Evolutionary conservation across 495 filamentous ascomycete genomes (phyloP), one percentile per base, ranked within the genome.

Genomic region (Darksidea phi): DNA sequence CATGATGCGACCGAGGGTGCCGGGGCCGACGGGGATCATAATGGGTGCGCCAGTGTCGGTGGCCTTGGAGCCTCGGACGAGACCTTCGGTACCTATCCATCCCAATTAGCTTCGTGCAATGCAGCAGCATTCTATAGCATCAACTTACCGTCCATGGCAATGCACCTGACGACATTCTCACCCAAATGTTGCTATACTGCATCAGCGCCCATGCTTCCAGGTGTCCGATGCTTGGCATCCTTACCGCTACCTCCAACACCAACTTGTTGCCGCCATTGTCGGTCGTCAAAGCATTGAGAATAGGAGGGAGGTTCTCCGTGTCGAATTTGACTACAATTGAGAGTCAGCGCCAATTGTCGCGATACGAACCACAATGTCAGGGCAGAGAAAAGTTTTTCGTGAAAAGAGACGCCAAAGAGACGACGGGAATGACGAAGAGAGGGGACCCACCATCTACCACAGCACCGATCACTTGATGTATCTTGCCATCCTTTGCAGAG

Each of bases 71-170:
- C 94, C 94, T 85, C 94, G 92, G 71, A 88, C 86, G 71, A 98
- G 90, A 89, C 94, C 94, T 82, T 97, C 94, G 76, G 94, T 98
- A 94, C 91, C 91, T 96, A 58, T 32, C 38, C 36, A 57, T 57
- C 51, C 7, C 48, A 12, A 57, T 58, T 56, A 60, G 51, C 38
- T 34, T 43, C 15, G 25, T 38, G 54, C 55, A 54, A 46, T 12
- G 62, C 18, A 21, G 15, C 12, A 50, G 34, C 17, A 17, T 21
- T 24, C 15, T 11, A 3, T 11, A 47, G 12, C 13, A 41, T 41
- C 12, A 11, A 46, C 88, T 78, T 85, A 95, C 94, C 94, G 80
- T 98, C 94, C 94, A 98, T 98, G 79, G 94, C 95, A 95, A 98
- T 98, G 75, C 89, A 92, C 80, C 94, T 88, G 77, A 98, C 95